Percentiles rank a stretch among this genome's conserved stretches.
phyloP scores from a whole-genome alignment of 164 flowering plant species.

The Umbilicus rupestris region DNA sequence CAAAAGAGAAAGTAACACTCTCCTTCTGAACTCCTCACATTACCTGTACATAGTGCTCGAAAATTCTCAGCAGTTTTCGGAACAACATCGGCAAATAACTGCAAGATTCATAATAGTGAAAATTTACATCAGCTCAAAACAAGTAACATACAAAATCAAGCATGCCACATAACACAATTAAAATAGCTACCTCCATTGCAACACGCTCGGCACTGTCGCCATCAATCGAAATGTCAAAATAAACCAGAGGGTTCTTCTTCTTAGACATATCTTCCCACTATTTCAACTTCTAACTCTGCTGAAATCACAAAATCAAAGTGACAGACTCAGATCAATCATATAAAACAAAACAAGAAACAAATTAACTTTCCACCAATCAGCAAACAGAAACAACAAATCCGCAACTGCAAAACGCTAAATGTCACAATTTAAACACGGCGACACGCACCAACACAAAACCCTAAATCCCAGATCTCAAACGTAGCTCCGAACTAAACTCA shows the following conservation, averaged over 20 bases:
- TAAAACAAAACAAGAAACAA: not conserved
- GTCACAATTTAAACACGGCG: no score
- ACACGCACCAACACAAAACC: no score
- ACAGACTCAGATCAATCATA: not conserved
- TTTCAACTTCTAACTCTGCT: not conserved
- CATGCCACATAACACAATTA: not conserved
- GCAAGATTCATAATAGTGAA: conserved; percentile 18
- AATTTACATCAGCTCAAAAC: not conserved
- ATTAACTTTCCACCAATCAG: not conserved
- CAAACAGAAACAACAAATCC: not conserved
- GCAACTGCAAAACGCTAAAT: not conserved
- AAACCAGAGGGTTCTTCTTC: conserved; percentile 66
- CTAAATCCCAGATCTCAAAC: no score
- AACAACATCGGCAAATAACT: conserved; percentile 79
- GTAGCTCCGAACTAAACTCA: not conserved
- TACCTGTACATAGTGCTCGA: conserved; percentile 87
- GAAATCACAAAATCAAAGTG: not conserved
- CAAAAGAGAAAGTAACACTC: not conserved
- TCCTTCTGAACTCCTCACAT: not conserved
- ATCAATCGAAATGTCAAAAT: conserved; percentile 58
- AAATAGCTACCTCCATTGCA: conserved; percentile 51
- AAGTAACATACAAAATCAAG: not conserved
- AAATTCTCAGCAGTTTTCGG: conserved; percentile 91
- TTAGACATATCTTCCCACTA: conserved; percentile 33
- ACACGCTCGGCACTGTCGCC: conserved; percentile 50